Evolutionary conservation across 768 basidiomycete species (phyloP), one percentile per base, ranked within the genome.

Genomic region (Lactifluus pinguis): DNA sequence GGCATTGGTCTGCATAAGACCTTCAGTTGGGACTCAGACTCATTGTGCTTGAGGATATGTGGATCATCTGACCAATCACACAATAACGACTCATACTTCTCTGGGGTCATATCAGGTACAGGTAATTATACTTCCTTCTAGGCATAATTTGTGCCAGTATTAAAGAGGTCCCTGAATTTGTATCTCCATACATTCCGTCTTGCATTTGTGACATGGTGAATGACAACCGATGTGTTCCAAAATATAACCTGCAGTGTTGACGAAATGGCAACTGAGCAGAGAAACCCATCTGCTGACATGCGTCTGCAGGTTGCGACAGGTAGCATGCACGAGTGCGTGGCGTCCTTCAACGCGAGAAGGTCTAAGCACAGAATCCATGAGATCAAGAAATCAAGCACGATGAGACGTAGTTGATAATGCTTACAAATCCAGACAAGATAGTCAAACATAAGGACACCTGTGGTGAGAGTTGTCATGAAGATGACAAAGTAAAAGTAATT

Each of bases 341-440:
- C 3, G 9, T 29, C 19, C 14, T 49, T 29, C 21, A 29, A 17
- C 21, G 3, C 2, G 8, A 38, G 6, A 19, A 48, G 21, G 39
- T 60, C 39, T 59, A 41, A 9, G 21, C 42, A 34, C 1, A 39
- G 6, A 36, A 11, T 32, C 6, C 14, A 41, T 41, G 11, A 17
- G 41, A 32, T 56, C 25, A 29, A 38, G 41, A 6, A 38, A 14
- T 3, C 1, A 2, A 48, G 45, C 6, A 25, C 15, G 15, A 7
- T 14, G 39, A 54, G 21, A 19, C 2, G 41, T 34, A 8, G 17
- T 4, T 11, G 25, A 39, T 10, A 38, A 38, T 21, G 21, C 60
- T 56, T 19, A 61, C 60, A 17, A 11, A 10, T 52, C 55, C 54
- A 61, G 15, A 41, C 54, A 17, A 61, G 44, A 44, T 61, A 56